Evolutionary conservation across 2,329 filamentous ascomycete genomes (phyloP), one percentile per base, ranked within the genome.

Genomic region (Xylaria sp.): DNA sequence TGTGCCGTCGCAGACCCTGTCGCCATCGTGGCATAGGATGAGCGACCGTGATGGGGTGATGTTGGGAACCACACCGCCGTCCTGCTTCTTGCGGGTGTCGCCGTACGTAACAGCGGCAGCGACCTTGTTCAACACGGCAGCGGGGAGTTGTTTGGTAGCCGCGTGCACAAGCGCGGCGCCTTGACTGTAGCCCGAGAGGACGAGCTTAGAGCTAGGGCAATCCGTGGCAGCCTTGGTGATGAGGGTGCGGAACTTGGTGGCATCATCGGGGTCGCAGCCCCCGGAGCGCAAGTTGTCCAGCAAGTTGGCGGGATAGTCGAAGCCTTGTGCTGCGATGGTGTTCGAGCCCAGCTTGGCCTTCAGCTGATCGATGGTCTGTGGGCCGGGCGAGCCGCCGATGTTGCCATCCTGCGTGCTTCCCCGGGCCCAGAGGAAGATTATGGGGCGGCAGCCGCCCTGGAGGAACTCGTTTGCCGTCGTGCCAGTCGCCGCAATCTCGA

Each of bases 1-100:
- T 0, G 79, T 79, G 33, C 82, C 80, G 3, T 71, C 55, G 60
- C 84, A 86, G 5, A 86, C 83, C 9, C 79, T 73, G 64, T 86
- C 84, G 0, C 80, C 83, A 3, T 64, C 46, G 29, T 81, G 78
- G 61, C 84, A 86, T 37, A 81, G 78, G 19, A 82, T 80, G 67
- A 81, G 63, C 2, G 72, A 67, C 56, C 74, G 58, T 38, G 59
- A 62, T 29, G 65, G 52, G 6, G 69, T 70, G 51, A 74, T 75
- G 11, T 70, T 69, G 8, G 75, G 75, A n/a, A 78, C 70, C 27
- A 63, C 60, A 0, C 71, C 72, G 1, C 60, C 57, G 51, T 77
- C 74, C 64, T 77, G 75, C 21, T 63, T 29, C 68, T 73, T 76
- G 68, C 75, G 71, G 17, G 78, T 79, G 62, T 79, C 77, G 1